Conservation (phyloP, 1,284 basidiomycete species). For the Cutaneotrichosporon cutaneum region DNA sequence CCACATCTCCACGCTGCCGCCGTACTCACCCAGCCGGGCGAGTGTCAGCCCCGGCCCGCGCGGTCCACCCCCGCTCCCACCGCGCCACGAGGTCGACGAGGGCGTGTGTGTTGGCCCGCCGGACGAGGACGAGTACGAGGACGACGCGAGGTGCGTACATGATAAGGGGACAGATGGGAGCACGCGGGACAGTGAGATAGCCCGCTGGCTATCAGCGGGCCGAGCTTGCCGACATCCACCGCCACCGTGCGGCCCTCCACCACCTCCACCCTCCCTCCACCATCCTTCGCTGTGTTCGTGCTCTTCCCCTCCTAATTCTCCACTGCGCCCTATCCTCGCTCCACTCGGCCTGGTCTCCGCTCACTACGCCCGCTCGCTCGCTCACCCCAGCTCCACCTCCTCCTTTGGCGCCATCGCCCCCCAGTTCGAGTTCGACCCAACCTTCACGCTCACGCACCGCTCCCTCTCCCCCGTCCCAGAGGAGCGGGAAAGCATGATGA, state of each 20-base stretch:
- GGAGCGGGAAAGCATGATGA: constrained; percentile 1
- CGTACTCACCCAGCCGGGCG: neutral
- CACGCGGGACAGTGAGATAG: neutral
- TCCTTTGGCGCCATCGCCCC: neutral
- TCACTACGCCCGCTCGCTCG: neutral
- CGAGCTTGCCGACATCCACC: neutral
- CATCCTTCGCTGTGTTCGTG: neutral
- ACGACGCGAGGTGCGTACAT: constrained; percentile 2
- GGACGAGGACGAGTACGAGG: constrained; percentile 3
- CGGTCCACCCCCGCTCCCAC: neutral
- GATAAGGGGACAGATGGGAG: neutral
- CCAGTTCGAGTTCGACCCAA: neutral
- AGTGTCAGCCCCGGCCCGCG: neutral
- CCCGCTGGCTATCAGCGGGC: neutral
- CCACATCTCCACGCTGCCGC: constrained; percentile 5
- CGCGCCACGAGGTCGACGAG: constrained; percentile 3
- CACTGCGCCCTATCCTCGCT: neutral
- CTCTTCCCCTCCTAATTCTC: too few relatives aligned
- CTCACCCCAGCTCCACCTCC: constrained; percentile 5
- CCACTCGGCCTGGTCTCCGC: neutral
- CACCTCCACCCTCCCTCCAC: neutral
- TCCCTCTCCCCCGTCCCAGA: constrained; percentile 1
- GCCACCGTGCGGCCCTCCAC: neutral
- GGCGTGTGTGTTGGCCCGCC: constrained; percentile 4
- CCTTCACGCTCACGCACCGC: neutral